A percentile compares a stretch with the other conserved stretches of the same genome.
These are phyloP conservation scores for Platismatia glauca DNA, from an alignment of 495 filamentous ascomycete genomes.

Conservation along the genomic window DNA sequence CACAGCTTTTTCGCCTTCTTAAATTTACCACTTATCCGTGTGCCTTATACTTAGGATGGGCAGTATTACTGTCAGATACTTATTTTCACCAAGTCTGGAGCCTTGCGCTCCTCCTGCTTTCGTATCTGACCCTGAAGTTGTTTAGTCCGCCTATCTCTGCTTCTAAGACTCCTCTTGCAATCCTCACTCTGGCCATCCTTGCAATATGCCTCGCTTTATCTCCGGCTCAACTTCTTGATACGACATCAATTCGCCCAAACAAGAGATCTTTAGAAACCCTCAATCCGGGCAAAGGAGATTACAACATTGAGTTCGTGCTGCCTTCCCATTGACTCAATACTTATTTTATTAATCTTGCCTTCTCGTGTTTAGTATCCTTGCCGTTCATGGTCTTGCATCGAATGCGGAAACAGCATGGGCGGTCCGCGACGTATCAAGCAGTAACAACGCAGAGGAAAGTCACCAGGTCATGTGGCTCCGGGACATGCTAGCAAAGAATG, in stretches of 20 bases:
- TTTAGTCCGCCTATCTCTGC: background rate
- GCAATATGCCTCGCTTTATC: background rate
- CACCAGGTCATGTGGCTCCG: background rate
- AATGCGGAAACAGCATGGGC: background rate
- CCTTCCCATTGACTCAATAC: background rate
- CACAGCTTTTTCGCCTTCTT: background rate
- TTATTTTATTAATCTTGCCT: background rate
- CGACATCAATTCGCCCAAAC: background rate
- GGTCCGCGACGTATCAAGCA: background rate
- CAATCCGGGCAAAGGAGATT: background rate
- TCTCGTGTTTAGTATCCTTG: background rate
- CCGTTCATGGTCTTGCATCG: background rate
- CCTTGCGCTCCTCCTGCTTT: background rate
- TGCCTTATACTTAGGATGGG: background rate
- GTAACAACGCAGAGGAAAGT: background rate
- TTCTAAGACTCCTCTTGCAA: background rate
- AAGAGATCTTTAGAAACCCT: background rate
- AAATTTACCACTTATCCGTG: background rate
- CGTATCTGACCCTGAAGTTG: background rate
- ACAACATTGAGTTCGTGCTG: background rate
- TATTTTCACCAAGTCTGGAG: background rate
- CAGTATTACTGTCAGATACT: background rate
- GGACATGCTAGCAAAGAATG: background rate
- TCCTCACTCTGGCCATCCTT: background rate
- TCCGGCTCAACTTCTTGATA: background rate